Evolutionary conservation across 139 green algal species (phyloP).

Genomic region (Chlorella sp.): DNA sequence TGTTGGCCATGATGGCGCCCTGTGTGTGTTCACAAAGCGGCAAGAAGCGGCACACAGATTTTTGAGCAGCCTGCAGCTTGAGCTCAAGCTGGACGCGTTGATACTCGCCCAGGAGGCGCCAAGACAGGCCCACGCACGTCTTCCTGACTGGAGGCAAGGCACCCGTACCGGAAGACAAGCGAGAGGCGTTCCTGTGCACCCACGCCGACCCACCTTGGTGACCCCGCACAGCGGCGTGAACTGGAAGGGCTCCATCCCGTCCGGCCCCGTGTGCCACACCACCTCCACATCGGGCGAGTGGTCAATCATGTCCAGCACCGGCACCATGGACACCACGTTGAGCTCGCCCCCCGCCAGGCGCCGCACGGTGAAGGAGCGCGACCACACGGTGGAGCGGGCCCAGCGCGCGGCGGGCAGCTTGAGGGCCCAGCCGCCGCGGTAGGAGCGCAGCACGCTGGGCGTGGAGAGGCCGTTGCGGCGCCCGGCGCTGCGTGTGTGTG

Average conservation of each 20-base stretch:
- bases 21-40: too few relatives aligned
- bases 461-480: neutral
- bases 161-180: too few relatives aligned
- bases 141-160: too few relatives aligned
- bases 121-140: too few relatives aligned
- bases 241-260: slow-evolving; percentile 22
- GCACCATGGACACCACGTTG: slow-evolving; percentile 5
- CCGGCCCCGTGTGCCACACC: slow-evolving; percentile 44
- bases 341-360: neutral
- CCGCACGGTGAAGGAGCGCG: slow-evolving; percentile 45
- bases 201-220: neutral
- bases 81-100: too few relatives aligned
- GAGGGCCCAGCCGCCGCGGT: neutral
- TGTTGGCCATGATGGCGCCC: slow-evolving; percentile 30
- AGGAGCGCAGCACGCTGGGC: slow-evolving; percentile 12
- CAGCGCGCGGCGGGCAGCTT: slow-evolving; percentile 12
- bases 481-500: neutral
- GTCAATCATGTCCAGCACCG: slow-evolving; percentile 52
- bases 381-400: slow-evolving; percentile 49
- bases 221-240: slow-evolving; percentile 14
- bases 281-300: slow-evolving; percentile 26
- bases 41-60: too few relatives aligned
- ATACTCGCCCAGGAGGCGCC: too few relatives aligned
- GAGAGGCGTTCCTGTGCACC: too few relatives aligned
- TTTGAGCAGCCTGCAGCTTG: too few relatives aligned